Conservation (phyloP, 23 red algal genomes). For the Gracilaria caudata region DNA sequence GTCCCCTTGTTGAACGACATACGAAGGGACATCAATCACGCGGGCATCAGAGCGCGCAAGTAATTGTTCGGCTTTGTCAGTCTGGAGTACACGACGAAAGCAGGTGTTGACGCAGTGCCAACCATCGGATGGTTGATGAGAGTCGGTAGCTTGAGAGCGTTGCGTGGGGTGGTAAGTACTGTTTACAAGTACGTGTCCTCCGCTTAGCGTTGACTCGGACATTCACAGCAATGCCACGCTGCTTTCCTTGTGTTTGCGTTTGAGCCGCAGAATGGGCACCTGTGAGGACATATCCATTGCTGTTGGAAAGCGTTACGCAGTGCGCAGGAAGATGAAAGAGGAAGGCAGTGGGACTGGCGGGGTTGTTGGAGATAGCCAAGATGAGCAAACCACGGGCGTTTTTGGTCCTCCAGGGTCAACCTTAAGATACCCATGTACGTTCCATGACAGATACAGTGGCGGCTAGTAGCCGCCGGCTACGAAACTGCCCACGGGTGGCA, state of each 20-base stretch:
- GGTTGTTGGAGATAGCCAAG: neutral
- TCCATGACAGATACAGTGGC: no score
- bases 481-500: no score
- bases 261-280: conserved; percentile 16
- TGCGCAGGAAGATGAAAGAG: neutral
- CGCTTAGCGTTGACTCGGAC: conserved; percentile 1
- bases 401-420: no score
- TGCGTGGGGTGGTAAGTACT: no score
- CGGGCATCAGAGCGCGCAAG: conserved; percentile 2
- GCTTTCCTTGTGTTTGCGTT: neutral
- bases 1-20: neutral
- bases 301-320: neutral
- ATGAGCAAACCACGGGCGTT: no score
- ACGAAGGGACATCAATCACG: neutral
- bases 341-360: neutral
- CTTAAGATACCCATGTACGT: no score
- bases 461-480: no score
- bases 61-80: conserved; percentile 2
- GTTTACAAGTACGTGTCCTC: neutral
- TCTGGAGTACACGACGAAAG: conserved; percentile 17
- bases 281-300: conserved; percentile 9
- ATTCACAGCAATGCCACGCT: neutral
- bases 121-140: neutral
- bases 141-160: neutral
- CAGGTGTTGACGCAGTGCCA: neutral